A percentile compares a stretch with the other conserved stretches of the same genome.
These are phyloP conservation scores for Scutellaria barbata DNA, from an alignment of 257 asterid species.

Conservation along the genomic window DNA sequence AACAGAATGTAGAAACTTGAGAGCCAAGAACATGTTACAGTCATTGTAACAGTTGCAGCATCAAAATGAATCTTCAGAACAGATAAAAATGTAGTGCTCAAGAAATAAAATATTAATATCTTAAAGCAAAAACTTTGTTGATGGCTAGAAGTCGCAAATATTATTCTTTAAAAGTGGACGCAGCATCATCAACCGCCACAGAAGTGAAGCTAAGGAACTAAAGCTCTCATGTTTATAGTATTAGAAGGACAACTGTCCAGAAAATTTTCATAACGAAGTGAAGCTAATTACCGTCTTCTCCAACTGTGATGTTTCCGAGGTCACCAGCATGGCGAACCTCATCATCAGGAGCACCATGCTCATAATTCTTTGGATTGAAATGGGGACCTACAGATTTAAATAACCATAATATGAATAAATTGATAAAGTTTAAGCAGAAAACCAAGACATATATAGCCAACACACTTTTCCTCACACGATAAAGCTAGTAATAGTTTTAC, in stretches of 20 bases:
- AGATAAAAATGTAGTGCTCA: too few species aligned
- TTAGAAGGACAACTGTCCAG: background rate
- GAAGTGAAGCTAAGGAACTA: background rate
- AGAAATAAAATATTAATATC: background rate
- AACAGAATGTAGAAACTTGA: background rate
- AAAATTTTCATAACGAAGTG: background rate
- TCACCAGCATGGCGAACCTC: conserved; percentile 99
- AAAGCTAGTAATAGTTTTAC: conserved; percentile 43
- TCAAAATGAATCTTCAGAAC: too few species aligned
- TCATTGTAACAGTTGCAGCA: too few species aligned
- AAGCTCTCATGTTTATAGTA: background rate
- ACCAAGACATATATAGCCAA: background rate
- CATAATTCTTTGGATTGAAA: conserved; percentile 81
- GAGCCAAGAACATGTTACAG: background rate
- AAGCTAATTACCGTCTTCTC: conserved; percentile 68
- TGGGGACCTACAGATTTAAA: conserved; percentile 75
- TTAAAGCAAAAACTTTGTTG: background rate
- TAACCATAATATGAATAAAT: background rate
- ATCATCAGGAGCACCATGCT: conserved; percentile 92
- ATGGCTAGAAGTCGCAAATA: background rate
- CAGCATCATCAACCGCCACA: background rate
- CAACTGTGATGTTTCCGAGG: conserved; percentile 88
- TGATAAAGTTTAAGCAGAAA: background rate
- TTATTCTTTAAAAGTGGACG: background rate
- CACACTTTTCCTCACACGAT: background rate